A percentile compares a stretch with the other conserved stretches of the same genome.
Conservation (phyloP, 768 basidiomycete genomes). For the Mycena filopes region DNA sequence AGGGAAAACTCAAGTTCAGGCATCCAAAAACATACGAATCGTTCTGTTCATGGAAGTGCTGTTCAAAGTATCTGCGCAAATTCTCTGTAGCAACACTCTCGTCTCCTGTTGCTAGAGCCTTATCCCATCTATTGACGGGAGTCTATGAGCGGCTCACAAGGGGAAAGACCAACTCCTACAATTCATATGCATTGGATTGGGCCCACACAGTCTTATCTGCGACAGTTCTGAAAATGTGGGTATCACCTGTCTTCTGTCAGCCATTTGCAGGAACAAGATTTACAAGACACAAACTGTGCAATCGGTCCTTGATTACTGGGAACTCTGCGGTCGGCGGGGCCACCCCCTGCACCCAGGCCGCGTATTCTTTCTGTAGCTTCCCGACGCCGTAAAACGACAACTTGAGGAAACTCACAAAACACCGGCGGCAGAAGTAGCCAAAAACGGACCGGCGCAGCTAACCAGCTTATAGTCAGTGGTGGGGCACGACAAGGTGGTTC, state of each 20-base stretch:
- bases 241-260: conserved; percentile 47
- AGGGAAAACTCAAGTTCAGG: neutral
- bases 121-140: conserved; percentile 67
- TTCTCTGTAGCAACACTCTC: conserved; percentile 76
- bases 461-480: neutral
- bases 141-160: conserved; percentile 6
- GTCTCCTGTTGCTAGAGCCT: conserved; percentile 72
- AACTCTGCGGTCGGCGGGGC: conserved; percentile 57
- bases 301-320: conserved; percentile 59
- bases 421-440: conserved; percentile 84
- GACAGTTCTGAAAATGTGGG: conserved; percentile 69
- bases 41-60: conserved; percentile 81
- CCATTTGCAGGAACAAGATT: neutral
- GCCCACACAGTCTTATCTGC: conserved; percentile 76
- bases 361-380: conserved; percentile 74
- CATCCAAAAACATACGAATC: conserved; percentile 71
- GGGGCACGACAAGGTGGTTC: neutral
- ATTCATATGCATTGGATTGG: conserved; percentile 66
- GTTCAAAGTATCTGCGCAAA: conserved; percentile 84
- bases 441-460: conserved; percentile 82
- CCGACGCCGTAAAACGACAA: conserved; percentile 79
- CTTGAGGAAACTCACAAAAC: conserved; percentile 78
- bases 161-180: conserved; percentile 54
- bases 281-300: conserved; percentile 52
- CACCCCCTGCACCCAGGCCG: conserved; percentile 68